Conservation (phyloP, 169 alveolate species). For the Miamiensis avidus region DNA sequence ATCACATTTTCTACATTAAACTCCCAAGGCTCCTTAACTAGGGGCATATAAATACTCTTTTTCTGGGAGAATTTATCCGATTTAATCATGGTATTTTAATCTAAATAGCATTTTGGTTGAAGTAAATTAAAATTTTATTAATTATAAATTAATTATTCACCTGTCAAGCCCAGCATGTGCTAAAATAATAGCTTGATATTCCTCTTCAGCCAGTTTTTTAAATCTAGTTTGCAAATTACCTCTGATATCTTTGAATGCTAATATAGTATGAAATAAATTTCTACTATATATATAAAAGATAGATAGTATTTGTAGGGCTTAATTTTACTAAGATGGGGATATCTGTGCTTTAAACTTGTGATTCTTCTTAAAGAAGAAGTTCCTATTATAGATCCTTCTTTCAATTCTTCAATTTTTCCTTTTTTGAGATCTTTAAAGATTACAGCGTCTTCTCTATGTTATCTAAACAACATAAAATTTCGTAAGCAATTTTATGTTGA, state of each 20-base stretch:
- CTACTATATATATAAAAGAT: too few relatives aligned
- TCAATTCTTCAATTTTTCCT: constrained; percentile 24
- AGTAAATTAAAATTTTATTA: too few relatives aligned
- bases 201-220: constrained; percentile 38
- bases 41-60: constrained; percentile 64
- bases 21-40: constrained; percentile 65
- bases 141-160: not conserved
- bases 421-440: constrained; percentile 24
- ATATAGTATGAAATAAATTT: too few relatives aligned
- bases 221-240: constrained; percentile 66
- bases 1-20: constrained; percentile 60
- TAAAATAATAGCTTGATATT: constrained; percentile 42
- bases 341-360: constrained; percentile 35
- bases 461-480: constrained; percentile 1
- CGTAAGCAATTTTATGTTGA: not conserved
- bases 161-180: constrained; percentile 37
- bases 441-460: constrained; percentile 59
- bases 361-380: constrained; percentile 63
- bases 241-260: constrained; percentile 42
- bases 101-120: constrained; percentile 17
- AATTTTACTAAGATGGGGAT: constrained; percentile 33
- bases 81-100: constrained; percentile 46
- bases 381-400: constrained; percentile 53
- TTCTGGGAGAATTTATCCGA: constrained; percentile 40
- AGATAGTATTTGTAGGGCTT: not conserved